Evolutionary conservation across 306 rosid species (phyloP), one percentile per base, ranked within the genome.

Genomic region (Erythrophleum fordii): DNA sequence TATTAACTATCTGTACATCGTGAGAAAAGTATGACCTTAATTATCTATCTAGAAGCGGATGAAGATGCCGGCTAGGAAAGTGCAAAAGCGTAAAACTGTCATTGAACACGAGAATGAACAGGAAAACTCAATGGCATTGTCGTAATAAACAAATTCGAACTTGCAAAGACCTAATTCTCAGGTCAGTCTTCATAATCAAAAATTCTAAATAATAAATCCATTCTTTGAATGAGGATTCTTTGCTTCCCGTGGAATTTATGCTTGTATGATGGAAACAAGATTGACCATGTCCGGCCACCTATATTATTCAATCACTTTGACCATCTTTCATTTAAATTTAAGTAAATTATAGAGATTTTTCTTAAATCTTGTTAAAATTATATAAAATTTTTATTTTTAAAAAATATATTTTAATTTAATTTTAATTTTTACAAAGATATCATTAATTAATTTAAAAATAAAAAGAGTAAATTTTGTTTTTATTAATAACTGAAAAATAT

Each of bases 221-320:
- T 8, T 23, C 9, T 53, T 4, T 11, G 69, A 42, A 72, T 16
- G 25, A 31, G 48, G 10, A 61, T 64, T 73, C 60, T 56, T 79
- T 34, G 48, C 49, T 62, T 76, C 3, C 14, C 16, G 66, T 64
- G 58, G 58, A 44, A 69, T 48, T 17, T 48, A 48, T 46, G 42
- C 23, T 17, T 46, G 58, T 18, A 23, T 31, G 29, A 48, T 6
- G 62, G 62, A 7, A 59, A 58, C 58, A 25, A 16, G 44, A 58
- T 41, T 69, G 82, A 78, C 70, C 70, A 29, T 55, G 29, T 41
- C 62, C 53, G 3, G 45, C 29, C 65, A 72, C 52, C 66, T 0
- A 62, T 26, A 42, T 31, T 64, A 28, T 68, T 72, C 51, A 77
- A 80, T 67, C 29, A 71, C 16, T 80, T 80, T 80, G 84, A 82